Percentiles rank a stretch among this genome's conserved stretches.
Conservation (phyloP, 202 grass and related monocot genomes). For the Panicum virgatum region DNA sequence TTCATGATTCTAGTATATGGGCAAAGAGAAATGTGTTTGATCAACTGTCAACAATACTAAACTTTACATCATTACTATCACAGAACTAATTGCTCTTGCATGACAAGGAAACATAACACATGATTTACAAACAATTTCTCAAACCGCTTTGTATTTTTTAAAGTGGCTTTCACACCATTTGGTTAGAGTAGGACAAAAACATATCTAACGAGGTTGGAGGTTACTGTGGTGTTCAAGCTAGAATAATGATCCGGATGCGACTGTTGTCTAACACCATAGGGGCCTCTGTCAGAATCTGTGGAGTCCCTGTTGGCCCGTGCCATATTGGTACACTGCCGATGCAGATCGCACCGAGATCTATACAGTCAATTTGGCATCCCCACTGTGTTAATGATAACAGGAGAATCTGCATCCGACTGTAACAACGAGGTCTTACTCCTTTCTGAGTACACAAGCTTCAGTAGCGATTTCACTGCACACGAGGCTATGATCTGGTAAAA, state of each 20-base stretch:
- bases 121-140: conserved; percentile 9
- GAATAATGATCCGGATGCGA: conserved; percentile 2
- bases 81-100: too few relatives aligned
- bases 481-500: background rate
- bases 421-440: background rate
- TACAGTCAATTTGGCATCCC: background rate
- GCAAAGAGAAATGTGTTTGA: background rate
- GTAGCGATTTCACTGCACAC: background rate
- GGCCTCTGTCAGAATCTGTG: background rate
- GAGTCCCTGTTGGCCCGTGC: background rate
- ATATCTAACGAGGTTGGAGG: too few relatives aligned
- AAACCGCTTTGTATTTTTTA: background rate
- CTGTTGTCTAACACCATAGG: background rate
- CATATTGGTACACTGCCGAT: background rate
- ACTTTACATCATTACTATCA: background rate
- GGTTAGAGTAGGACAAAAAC: background rate
- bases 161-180: background rate
- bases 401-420: background rate
- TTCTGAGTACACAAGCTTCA: background rate
- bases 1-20: background rate
- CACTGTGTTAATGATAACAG: background rate
- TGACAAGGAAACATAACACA: background rate
- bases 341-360: conserved; percentile 15
- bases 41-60: background rate
- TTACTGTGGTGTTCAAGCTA: background rate